Conservation (phyloP, 1,284 basidiomycete genomes). For the Trametes polyzona region DNA sequence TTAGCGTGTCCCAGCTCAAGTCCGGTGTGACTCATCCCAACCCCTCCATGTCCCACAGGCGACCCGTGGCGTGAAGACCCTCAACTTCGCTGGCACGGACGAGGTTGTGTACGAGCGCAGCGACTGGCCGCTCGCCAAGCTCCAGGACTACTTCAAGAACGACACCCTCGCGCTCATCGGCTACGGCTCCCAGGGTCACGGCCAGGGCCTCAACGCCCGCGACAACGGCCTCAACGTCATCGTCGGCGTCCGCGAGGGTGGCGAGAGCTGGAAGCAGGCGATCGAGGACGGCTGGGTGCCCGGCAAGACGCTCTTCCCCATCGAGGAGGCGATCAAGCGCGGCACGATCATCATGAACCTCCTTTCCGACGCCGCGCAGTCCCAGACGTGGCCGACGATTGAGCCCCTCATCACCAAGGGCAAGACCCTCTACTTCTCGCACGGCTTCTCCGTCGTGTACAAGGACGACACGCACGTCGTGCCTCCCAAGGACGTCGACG, state of each 20-base stretch:
- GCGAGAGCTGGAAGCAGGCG: constrained; percentile 97
- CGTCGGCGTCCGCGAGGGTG: constrained; percentile 96
- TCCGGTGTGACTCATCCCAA: constrained; percentile 1
- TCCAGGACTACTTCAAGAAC: constrained; percentile 99
- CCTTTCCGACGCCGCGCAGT: constrained; percentile 98
- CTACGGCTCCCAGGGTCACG: constrained; percentile 99
- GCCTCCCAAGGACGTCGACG: constrained; percentile 93
- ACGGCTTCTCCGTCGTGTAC: constrained; percentile 99
- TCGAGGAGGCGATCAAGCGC: constrained; percentile 94
- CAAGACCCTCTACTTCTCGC: constrained; percentile 99
- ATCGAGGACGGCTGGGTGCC: constrained; percentile 98
- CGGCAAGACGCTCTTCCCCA: constrained; percentile 97
- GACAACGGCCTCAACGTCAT: constrained; percentile 99
- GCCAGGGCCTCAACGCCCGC: constrained; percentile 97
- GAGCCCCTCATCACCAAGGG: constrained; percentile 96
- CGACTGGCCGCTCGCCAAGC: constrained; percentile 97
- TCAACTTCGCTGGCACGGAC: constrained; percentile 96
- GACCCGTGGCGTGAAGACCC: constrained; percentile 89
- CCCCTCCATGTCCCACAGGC: constrained; percentile 7
- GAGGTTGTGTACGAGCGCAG: constrained; percentile 97
- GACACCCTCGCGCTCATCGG: constrained; percentile 99
- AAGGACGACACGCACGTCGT: constrained; percentile 96
- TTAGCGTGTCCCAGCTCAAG: background rate
- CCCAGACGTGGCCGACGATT: constrained; percentile 89
- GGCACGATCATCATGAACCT: constrained; percentile 99